A percentile compares a stretch with the other conserved stretches of the same genome.
Conservation (phyloP, 208 protist genomes). For the Leishmania tropica region DNA sequence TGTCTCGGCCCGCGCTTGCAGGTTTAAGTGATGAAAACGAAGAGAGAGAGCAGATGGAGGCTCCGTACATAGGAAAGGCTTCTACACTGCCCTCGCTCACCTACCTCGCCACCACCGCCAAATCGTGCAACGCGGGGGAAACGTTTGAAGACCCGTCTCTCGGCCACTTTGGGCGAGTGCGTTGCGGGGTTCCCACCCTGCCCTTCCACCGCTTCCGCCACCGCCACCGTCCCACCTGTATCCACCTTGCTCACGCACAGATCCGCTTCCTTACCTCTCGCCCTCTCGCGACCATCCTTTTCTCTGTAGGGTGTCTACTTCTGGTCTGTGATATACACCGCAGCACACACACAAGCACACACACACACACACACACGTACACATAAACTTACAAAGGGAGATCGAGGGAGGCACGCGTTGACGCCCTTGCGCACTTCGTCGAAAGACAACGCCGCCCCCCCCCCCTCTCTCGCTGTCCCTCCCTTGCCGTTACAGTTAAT, state of each 20-base stretch:
- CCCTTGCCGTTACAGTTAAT: neutral
- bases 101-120: neutral
- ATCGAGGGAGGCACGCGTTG: neutral
- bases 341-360: neutral
- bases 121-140: neutral
- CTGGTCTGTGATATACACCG: neutral
- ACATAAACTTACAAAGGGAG: neutral
- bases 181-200: neutral
- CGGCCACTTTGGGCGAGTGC: neutral
- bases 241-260: neutral
- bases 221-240: neutral
- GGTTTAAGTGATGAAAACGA: neutral
- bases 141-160: neutral
- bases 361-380: neutral
- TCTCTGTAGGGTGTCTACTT: neutral
- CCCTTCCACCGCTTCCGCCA: neutral
- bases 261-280: neutral
- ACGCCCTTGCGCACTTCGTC: neutral
- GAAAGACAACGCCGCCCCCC: neutral
- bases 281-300: neutral
- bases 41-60: constrained; percentile 8
- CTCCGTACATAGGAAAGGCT: neutral
- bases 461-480: neutral
- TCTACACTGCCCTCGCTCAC: neutral
- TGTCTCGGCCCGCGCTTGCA: neutral